phyloP scores from a whole-genome alignment of 2,329 filamentous ascomycete genomes.

The Talaromyces sp. region DNA sequence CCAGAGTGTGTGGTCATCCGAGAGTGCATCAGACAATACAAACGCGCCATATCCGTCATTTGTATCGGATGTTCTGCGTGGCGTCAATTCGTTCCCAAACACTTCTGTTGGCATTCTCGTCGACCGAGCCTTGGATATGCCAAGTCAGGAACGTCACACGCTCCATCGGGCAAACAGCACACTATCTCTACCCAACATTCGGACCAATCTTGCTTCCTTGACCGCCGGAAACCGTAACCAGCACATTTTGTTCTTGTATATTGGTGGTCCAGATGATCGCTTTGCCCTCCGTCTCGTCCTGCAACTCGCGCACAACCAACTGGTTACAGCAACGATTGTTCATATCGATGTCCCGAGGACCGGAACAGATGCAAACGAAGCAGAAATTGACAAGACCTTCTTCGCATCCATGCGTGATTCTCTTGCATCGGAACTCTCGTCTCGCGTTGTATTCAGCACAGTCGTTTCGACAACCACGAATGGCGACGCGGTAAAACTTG shows the following conservation, averaged over 20 bases:
- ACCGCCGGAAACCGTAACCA: conserved; percentile 57
- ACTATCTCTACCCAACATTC: conserved; percentile 58
- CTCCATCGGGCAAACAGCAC: conserved; percentile 54
- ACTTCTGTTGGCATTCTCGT: conserved; percentile 73
- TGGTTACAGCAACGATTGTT: conserved; percentile 74
- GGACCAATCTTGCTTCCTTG: conserved; percentile 55
- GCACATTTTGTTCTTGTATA: conserved; percentile 83
- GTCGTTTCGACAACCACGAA: conserved; percentile 31
- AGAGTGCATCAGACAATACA: conserved; percentile 58
- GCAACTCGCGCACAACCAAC: conserved; percentile 75
- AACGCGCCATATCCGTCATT: conserved; percentile 69
- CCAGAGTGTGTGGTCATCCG: conserved; percentile 48
- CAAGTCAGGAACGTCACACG: conserved; percentile 27
- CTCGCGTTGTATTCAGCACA: conserved; percentile 58
- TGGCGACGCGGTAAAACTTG: conserved; percentile 33
- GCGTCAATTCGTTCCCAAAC: conserved; percentile 50
- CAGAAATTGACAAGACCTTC: conserved; percentile 53
- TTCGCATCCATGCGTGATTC: conserved; percentile 59
- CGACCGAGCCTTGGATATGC: conserved; percentile 63
- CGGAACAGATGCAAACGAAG: conserved; percentile 6
- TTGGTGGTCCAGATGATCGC: conserved; percentile 79
- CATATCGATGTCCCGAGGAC: conserved; percentile 50
- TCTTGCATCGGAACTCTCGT: conserved; percentile 51
- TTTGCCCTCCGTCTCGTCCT: conserved; percentile 77
- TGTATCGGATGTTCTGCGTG: conserved; percentile 65